phyloP scores from a whole-genome alignment of 768 basidiomycete genomes.

The Pisolithus albus region DNA sequence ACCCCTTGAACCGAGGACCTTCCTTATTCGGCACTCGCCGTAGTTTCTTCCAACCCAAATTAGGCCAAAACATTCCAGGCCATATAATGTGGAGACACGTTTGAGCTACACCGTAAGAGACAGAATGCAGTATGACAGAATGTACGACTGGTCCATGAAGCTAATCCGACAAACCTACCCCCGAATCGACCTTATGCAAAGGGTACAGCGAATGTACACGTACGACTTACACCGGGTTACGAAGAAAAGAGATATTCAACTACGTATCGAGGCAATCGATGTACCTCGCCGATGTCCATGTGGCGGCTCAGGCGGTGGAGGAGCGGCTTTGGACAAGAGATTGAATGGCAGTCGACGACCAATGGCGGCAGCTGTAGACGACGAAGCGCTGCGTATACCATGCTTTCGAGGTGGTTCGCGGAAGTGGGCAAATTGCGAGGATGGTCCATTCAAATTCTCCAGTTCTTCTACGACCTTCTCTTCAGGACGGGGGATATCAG shows the following conservation, averaged over 20 bases:
- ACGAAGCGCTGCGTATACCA: constrained; percentile 32
- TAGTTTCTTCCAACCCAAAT: no score
- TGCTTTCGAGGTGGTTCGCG: constrained; percentile 57
- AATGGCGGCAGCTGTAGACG: constrained; percentile 42
- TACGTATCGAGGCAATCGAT: constrained; percentile 32
- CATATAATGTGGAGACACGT: neutral
- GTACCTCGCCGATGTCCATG: constrained; percentile 34
- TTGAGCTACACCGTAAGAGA: constrained; percentile 14
- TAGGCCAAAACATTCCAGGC: neutral
- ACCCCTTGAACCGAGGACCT: no score
- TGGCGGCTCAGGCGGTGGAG: constrained; percentile 21
- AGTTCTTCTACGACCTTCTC: constrained; percentile 37
- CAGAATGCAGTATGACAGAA: constrained; percentile 3
- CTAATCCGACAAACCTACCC: constrained; percentile 18
- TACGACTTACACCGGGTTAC: constrained; percentile 4
- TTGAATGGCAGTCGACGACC: constrained; percentile 63
- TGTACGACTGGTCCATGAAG: constrained; percentile 15
- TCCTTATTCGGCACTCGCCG: no score
- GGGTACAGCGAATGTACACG: neutral
- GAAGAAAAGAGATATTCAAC: constrained; percentile 9
- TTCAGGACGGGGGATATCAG: constrained; percentile 38
- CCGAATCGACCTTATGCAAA: constrained; percentile 2
- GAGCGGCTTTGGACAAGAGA: constrained; percentile 50
- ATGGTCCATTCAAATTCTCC: constrained; percentile 54
- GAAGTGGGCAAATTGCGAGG: constrained; percentile 64